Base-by-base conservation (phyloP, 2,329 filamentous ascomycete species). In the Rhinocladiella similis region DNA sequence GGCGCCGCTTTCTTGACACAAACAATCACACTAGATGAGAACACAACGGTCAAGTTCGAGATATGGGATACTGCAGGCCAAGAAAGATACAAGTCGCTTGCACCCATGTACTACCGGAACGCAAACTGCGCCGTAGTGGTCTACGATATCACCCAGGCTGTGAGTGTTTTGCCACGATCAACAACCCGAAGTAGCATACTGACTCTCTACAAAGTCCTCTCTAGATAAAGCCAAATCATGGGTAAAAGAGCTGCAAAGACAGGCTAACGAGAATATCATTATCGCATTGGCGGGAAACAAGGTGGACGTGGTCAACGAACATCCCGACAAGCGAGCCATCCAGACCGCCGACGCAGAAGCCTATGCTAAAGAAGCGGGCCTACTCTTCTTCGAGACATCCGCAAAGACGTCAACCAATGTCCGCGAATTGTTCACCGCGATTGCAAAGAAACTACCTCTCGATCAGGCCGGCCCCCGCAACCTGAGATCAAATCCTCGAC, bases 61-160 rank as follows among this genome's bases (percentile, higher is more conserved):
- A 99, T 99, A 72, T 99, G 94, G 92, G 92, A 97, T 77, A 99
- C 94, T 9, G 94, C 94, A 62, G 94, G 94, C 63, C 94, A 99
- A 79, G 94, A 99, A 78, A 86, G 95, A 71, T 99, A 97, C 84
- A 97, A 97, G 82, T 97, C 94, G 12, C 82, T 99, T 65, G 94
- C 94, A 33, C 94, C 94, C 68, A 99, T 99, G 94, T 99, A 99
- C 82, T 99, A 99, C 80, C 83, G 95, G 68, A 99, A 99, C 74
- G 95, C 95, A 67, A 97, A 99, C 84, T 97, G 94, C 78, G 94
- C 95, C 57, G 93, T 99, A 29, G 93, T 99, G 47, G 94, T 99
- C 65, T 99, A 99, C 77, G 94, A 99, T 77, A 97, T 99, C 71
- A 99, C 94, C 70, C 94, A 99, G 84, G 91, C 94, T 66, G 94